Conservation (phyloP, 2,329 filamentous ascomycete species). For the Reticulascus tulasneorum region DNA sequence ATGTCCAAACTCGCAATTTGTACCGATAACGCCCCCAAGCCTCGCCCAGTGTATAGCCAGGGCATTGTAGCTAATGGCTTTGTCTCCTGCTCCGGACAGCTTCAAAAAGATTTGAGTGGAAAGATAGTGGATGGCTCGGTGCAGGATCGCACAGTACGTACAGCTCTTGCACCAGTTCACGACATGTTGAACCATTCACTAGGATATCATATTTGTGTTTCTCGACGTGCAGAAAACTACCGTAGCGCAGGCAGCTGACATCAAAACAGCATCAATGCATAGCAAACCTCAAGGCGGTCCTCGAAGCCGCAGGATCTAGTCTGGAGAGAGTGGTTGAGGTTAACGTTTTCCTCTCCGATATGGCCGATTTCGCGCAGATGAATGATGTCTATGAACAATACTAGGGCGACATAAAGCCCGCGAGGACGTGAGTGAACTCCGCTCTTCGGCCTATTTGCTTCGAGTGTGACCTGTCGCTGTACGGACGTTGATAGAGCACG, state of each 20-base stretch:
- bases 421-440: constrained; percentile 38
- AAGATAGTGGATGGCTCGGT: constrained; percentile 61
- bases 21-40: constrained; percentile 37
- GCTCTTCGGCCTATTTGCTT: neutral
- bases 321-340: constrained; percentile 68
- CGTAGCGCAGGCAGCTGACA: neutral
- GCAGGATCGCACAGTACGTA: constrained; percentile 55
- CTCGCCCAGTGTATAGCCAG: constrained; percentile 38
- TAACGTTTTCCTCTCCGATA: constrained; percentile 67
- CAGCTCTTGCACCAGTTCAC: too few relatives aligned
- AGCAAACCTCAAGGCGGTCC: constrained; percentile 66
- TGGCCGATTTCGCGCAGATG: constrained; percentile 73
- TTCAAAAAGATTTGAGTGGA: constrained; percentile 59
- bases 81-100: constrained; percentile 69
- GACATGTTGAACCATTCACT: constrained; percentile 1
- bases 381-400: constrained; percentile 69
- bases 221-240: neutral
- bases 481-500: neutral
- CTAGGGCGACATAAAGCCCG: constrained; percentile 52
- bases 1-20: constrained; percentile 33
- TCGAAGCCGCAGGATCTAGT: constrained; percentile 63
- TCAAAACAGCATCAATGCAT: constrained; percentile 53
- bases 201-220: too few relatives aligned
- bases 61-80: constrained; percentile 65
- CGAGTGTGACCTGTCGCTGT: accelerated